Percentiles rank a stretch among this genome's conserved stretches.
phyloP scores from a whole-genome alignment of 805 yeast species.

The Candida maris region DNA sequence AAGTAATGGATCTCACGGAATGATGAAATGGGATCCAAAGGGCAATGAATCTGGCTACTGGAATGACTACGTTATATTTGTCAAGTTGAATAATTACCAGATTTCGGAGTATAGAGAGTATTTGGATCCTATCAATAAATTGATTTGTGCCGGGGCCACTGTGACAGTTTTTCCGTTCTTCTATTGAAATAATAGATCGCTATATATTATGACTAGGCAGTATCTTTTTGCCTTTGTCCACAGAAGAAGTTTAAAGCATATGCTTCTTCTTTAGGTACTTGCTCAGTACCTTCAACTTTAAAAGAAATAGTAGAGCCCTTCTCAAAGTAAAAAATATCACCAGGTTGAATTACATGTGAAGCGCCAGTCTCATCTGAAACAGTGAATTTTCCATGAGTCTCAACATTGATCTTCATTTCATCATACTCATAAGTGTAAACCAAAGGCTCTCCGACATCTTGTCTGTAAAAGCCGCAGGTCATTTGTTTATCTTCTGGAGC shows the following conservation, averaged over 20 bases:
- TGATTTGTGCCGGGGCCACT: slow-evolving; percentile 7
- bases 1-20: slow-evolving; percentile 4
- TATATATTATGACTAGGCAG: slow-evolving; percentile 20
- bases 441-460: slow-evolving; percentile 63
- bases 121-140: slow-evolving; percentile 5
- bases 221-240: slow-evolving; percentile 51
- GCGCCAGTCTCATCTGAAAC: slow-evolving; percentile 63
- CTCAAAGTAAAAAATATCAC: slow-evolving; percentile 64
- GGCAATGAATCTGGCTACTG: slow-evolving; percentile 4
- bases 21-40: slow-evolving; percentile 5
- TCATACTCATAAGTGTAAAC: slow-evolving; percentile 65
- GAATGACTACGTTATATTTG: slow-evolving; percentile 7
- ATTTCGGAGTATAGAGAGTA: slow-evolving; percentile 5
- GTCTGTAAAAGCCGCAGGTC: slow-evolving; percentile 67
- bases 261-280: slow-evolving; percentile 37
- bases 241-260: slow-evolving; percentile 62
- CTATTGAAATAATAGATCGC: background rate
- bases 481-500: slow-evolving; percentile 59
- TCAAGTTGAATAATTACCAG: slow-evolving; percentile 1
- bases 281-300: slow-evolving; percentile 40
- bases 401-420: slow-evolving; percentile 67
- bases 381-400: slow-evolving; percentile 61
- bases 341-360: slow-evolving; percentile 53
- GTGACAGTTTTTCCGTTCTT: slow-evolving; percentile 5
- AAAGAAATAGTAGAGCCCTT: slow-evolving; percentile 68